A percentile compares a stretch with the other conserved stretches of the same genome.
These are phyloP conservation scores for Tephrocybe sp. DNA, from an alignment of 768 basidiomycete genomes.

Conservation along the genomic window DNA sequence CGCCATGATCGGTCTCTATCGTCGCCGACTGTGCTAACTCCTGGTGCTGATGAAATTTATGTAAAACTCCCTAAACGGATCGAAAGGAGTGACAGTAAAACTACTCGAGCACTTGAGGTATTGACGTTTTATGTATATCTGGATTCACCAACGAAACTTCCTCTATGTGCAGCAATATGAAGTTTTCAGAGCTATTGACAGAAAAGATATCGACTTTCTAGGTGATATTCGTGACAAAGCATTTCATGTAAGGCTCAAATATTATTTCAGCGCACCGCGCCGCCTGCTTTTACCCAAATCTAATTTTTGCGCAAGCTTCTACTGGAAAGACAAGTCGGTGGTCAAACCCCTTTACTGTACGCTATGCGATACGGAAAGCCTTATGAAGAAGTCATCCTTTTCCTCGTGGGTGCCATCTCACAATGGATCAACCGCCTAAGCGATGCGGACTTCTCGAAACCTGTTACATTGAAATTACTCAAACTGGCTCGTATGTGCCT, in stretches of 20 bases:
- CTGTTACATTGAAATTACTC: slow-evolving; percentile 64
- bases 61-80: slow-evolving; percentile 13
- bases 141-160: neutral
- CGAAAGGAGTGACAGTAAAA: slow-evolving; percentile 4
- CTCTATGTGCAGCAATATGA: slow-evolving; percentile 41
- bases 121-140: slow-evolving; percentile 1
- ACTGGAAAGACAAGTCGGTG: slow-evolving; percentile 70
- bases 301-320: slow-evolving; percentile 48
- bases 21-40: slow-evolving; percentile 14
- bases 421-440: slow-evolving; percentile 88
- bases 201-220: slow-evolving; percentile 74
- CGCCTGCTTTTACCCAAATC: neutral
- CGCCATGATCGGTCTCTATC: slow-evolving; percentile 18
- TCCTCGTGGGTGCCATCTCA: slow-evolving; percentile 87
- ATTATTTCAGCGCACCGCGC: neutral
- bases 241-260: slow-evolving; percentile 66
- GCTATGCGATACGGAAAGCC: slow-evolving; percentile 77
- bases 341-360: slow-evolving; percentile 85
- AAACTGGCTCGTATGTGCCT: slow-evolving; percentile 68
- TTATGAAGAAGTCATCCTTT: slow-evolving; percentile 80
- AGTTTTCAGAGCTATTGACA: slow-evolving; percentile 82
- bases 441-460: slow-evolving; percentile 71
- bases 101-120: slow-evolving; percentile 47
- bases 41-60: neutral
- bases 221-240: slow-evolving; percentile 81